A percentile compares a stretch with the other conserved stretches of the same genome.
Evolutionary conservation across 2,329 filamentous ascomycete species (phyloP).

Genomic region (Karstenula rhodostoma): DNA sequence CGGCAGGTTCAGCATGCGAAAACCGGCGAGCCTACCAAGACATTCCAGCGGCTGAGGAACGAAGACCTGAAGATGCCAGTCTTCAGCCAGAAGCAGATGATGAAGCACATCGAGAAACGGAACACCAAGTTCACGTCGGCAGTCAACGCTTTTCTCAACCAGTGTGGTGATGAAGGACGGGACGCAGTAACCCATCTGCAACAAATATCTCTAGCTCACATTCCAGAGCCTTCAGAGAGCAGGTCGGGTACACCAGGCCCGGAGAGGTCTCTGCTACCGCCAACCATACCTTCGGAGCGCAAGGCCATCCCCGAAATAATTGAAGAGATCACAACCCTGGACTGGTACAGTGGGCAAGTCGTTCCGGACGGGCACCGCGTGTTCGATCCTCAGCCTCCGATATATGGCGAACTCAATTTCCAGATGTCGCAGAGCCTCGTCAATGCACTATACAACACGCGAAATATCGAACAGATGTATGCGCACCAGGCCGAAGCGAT

Average conservation of each 20-base stretch:
- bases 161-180: constrained; percentile 68
- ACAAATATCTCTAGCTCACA: constrained; percentile 64
- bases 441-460: constrained; percentile 95
- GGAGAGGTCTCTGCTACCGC: constrained; percentile 63
- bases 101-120: constrained; percentile 84
- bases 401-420: constrained; percentile 86
- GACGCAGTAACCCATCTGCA: constrained; percentile 75
- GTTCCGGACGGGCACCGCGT: constrained; percentile 92
- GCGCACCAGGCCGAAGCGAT: constrained; percentile 94
- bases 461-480: constrained; percentile 84
- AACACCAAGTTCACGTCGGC: constrained; percentile 84
- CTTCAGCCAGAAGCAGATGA: constrained; percentile 92
- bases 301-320: constrained; percentile 86
- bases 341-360: constrained; percentile 93
- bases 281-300: constrained; percentile 79
- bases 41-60: constrained; percentile 72
- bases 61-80: constrained; percentile 91
- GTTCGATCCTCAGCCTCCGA: constrained; percentile 82
- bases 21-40: constrained; percentile 75
- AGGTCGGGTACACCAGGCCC: constrained; percentile 53
- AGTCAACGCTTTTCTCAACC: constrained; percentile 78
- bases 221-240: constrained; percentile 67
- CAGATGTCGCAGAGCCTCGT: constrained; percentile 88
- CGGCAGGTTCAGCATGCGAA: constrained; percentile 76
- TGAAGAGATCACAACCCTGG: constrained; percentile 77